Evolutionary conservation across 441 rosid species (phyloP).

Genomic region (Pelargonium cotyledonis): DNA sequence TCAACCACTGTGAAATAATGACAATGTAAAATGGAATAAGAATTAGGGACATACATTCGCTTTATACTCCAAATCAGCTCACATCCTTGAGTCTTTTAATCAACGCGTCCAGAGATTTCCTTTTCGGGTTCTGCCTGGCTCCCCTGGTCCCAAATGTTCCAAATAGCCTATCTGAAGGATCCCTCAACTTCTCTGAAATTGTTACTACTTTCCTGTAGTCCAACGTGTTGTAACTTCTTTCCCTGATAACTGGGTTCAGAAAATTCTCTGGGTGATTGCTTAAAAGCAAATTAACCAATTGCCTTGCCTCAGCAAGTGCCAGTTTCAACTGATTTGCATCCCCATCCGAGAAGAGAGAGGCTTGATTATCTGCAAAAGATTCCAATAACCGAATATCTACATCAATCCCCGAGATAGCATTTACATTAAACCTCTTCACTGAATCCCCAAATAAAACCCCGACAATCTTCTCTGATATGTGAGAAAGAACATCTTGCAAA

Average conservation of each 20-base stretch:
- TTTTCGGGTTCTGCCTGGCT: slow-evolving; percentile 74
- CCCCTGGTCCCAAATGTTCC: slow-evolving; percentile 89
- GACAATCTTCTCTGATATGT: slow-evolving; percentile 77
- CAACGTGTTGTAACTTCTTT: slow-evolving; percentile 70
- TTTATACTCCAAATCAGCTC: slow-evolving; percentile 39
- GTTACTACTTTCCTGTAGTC: slow-evolving; percentile 73
- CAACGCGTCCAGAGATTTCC: slow-evolving; percentile 75
- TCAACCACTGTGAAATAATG: slow-evolving; percentile 24
- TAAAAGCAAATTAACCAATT: slow-evolving; percentile 68
- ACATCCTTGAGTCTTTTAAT: slow-evolving; percentile 80
- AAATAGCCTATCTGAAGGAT: slow-evolving; percentile 78
- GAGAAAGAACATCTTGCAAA: slow-evolving; percentile 65
- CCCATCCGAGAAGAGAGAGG: slow-evolving; percentile 61
- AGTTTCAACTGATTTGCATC: slow-evolving; percentile 72
- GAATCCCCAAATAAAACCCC: slow-evolving; percentile 60
- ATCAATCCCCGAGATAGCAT: slow-evolving; percentile 72
- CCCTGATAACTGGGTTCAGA: slow-evolving; percentile 75
- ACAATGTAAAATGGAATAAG: slow-evolving; percentile 28
- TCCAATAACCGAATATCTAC: slow-evolving; percentile 73
- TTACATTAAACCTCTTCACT: slow-evolving; percentile 71
- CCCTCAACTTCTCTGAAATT: slow-evolving; percentile 79
- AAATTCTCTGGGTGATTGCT: slow-evolving; percentile 90
- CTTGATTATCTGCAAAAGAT: slow-evolving; percentile 70
- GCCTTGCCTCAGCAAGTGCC: slow-evolving; percentile 78
- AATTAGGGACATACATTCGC: slow-evolving; percentile 25